These are phyloP conservation scores for Cymbidium sinense DNA, from an alignment of 106 monocot species.

Conservation along the genomic window DNA sequence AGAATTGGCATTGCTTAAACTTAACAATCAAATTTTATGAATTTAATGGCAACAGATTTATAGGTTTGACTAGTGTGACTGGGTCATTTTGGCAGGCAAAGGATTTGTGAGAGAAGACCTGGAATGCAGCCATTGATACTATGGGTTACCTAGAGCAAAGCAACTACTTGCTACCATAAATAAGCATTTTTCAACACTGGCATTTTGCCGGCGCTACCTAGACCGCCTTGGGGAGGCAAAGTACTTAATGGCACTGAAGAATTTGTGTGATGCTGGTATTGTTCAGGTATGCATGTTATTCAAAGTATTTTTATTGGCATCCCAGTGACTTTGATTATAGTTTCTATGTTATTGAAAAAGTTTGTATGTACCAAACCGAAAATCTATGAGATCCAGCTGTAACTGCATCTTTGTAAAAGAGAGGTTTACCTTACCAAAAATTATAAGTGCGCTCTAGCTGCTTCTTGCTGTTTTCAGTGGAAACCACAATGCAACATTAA, in stretches of 20 bases:
- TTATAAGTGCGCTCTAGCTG: not conserved
- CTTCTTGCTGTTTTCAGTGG: too few relatives aligned
- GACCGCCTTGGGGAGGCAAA: conserved; percentile 91
- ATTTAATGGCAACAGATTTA: not conserved
- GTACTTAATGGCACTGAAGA: conserved; percentile 88
- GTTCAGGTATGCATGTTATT: conserved; percentile 61
- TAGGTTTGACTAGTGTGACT: not conserved
- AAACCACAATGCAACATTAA: not conserved
- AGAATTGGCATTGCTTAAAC: not conserved
- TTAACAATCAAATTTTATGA: not conserved
- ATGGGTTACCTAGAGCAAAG: conserved; percentile 83
- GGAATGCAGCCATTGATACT: conserved; percentile 93
- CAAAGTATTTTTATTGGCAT: not conserved
- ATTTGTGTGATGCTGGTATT: conserved; percentile 84
- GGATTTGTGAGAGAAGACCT: conserved; percentile 95
- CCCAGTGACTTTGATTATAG: not conserved
- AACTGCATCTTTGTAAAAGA: not conserved
- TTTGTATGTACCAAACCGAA: not conserved
- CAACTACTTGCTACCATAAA: conserved; percentile 83
- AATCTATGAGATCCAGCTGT: not conserved
- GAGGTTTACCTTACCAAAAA: not conserved
- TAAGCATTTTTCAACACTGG: conserved; percentile 83
- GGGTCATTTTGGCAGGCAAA: conserved; percentile 55
- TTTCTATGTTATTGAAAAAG: not conserved
- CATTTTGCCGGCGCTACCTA: conserved; percentile 89